Evolutionary conservation across 2,329 filamentous ascomycete species (phyloP).

Genomic region (Aspergillus udagawae): DNA sequence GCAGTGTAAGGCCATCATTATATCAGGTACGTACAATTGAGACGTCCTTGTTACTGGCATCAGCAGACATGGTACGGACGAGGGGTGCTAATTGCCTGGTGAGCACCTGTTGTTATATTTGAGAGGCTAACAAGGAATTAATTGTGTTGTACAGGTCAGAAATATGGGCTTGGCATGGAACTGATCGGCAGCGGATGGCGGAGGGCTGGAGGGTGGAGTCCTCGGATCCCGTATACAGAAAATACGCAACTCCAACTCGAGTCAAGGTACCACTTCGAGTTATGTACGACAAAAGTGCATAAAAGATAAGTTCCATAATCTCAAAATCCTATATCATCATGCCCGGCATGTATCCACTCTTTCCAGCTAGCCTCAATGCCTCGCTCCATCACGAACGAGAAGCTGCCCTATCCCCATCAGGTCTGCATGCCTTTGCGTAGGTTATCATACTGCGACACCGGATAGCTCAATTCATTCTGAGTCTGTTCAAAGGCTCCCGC

Average conservation of each 20-base stretch:
- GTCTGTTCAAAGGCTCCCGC: constrained; percentile 39
- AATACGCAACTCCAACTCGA: too few species aligned
- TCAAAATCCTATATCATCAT: background rate
- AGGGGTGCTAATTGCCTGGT: too few species aligned
- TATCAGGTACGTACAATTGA: background rate
- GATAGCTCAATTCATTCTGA: constrained; percentile 50
- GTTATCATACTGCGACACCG: constrained; percentile 53
- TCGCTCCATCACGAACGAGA: too few species aligned
- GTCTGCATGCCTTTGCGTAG: constrained; percentile 35
- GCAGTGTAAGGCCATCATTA: background rate
- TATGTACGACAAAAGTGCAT: too few species aligned
- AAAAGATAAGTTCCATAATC: background rate
- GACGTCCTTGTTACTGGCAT: background rate
- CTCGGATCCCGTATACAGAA: too few species aligned
- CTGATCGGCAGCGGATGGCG: too few species aligned
- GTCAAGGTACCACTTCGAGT: too few species aligned
- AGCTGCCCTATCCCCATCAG: background rate
- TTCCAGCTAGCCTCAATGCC: background rate
- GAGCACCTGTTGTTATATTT: too few species aligned
- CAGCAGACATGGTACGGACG: background rate
- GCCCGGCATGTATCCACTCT: background rate
- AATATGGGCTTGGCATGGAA: too few species aligned
- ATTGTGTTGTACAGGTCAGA: too few species aligned
- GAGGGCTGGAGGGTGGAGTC: too few species aligned
- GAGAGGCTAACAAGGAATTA: too few species aligned